Percentiles rank a stretch among this genome's conserved stretches.
These are phyloP conservation scores for Nadsonia fulvescens DNA, from an alignment of 805 yeast species.

Conservation along the genomic window DNA sequence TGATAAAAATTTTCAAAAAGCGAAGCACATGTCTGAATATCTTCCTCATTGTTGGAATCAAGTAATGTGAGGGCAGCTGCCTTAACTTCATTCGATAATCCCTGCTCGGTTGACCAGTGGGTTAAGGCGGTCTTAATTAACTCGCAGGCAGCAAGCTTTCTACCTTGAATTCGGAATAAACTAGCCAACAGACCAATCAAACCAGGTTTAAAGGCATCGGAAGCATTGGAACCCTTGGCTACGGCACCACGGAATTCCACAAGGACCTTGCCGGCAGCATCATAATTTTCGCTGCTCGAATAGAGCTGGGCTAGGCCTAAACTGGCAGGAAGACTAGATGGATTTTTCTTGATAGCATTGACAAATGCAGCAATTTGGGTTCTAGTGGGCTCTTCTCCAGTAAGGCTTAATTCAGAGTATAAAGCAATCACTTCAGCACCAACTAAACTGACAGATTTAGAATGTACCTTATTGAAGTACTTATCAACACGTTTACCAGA, in stretches of 20 bases:
- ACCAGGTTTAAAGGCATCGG: constrained; percentile 22
- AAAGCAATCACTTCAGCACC: constrained; percentile 6
- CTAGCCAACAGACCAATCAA: constrained; percentile 31
- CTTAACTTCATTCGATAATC: constrained; percentile 10
- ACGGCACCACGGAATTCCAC: constrained; percentile 12
- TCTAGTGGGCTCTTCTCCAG: too few relatives aligned
- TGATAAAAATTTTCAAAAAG: constrained; percentile 14
- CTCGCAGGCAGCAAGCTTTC: constrained; percentile 18
- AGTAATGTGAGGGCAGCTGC: constrained; percentile 23
- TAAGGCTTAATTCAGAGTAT: too few relatives aligned
- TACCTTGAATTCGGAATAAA: constrained; percentile 29
- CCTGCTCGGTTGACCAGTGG: constrained; percentile 9
- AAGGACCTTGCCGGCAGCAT: constrained; percentile 14
- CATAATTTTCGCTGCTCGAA: constrained; percentile 10
- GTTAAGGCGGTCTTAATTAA: constrained; percentile 20
- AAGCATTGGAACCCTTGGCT: constrained; percentile 1
- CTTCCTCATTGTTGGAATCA: constrained; percentile 17
- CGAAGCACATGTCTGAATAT: constrained; percentile 14
- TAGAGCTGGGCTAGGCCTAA: constrained; percentile 16
- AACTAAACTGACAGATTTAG: constrained; percentile 9
- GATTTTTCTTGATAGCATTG: constrained; percentile 11
- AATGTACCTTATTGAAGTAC: constrained; percentile 10
- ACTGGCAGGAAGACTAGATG: constrained; percentile 13
- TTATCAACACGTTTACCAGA: constrained; percentile 16
- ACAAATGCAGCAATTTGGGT: too few relatives aligned